Evolutionary conservation across 371 early-diverging fungal species (phyloP), one percentile per base, ranked within the genome.

Genomic region (Mucor plumbeus): DNA sequence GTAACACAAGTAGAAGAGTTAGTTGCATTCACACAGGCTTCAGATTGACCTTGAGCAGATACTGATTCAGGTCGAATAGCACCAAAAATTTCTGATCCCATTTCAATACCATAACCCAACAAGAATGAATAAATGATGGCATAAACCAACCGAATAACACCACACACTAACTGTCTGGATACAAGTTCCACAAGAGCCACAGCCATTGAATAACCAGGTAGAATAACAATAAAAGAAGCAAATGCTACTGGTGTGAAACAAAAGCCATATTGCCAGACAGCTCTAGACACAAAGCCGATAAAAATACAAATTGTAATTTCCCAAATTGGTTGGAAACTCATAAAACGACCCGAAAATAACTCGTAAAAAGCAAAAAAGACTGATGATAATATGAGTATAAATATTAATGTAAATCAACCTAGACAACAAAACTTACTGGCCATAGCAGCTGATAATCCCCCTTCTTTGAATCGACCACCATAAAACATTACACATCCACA

Each of bases 111-210:
- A 64, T 91, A 94, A 3, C 92, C 90, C 8, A 93, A 83, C 39
- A 93, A 66, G 61, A 94, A 88, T 1, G 93, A 90, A 17, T 89
- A 89, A 14, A 95, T 77, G 11, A 96, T 76, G 3, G 94, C 88
- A 70, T 92, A 90, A 26, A 93, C 91, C 67, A 94, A 81, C 0
- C 94, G 87, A 1, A 94, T 88, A 0, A 93, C 91, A 13, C 96
- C 96, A 6, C 92, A 90, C 14, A 94, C 89, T 59, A 95, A 75
- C 70, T 95, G 94, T 14, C 95, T 83, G 4, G 95, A 92, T 2
- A 91, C 87, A 11, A 96, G 77, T 65, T 96, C 96, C 50, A 93
- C 88, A 63, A 94, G 88, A 13, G 88, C 82, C 13, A 89, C 83
- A 0, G 94, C 90, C 68, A 95, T 88, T 0, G 87, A 77, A 48